phyloP scores from a whole-genome alignment of 2,329 filamentous ascomycete genomes.

The Beauveria australis region DNA sequence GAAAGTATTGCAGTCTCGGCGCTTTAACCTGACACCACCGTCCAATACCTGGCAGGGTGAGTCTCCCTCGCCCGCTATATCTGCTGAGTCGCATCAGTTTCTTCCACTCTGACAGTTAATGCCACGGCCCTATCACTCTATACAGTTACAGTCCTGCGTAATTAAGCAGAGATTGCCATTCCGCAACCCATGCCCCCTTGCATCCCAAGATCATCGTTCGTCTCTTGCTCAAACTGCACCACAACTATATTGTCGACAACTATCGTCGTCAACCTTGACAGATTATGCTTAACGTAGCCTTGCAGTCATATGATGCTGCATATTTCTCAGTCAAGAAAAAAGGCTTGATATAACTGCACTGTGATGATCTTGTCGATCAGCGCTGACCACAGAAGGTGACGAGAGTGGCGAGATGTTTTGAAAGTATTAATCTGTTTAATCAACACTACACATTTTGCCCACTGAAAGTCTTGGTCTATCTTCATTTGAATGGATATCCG shows the following conservation, averaged over 20 bases:
- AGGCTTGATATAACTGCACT: too few species aligned
- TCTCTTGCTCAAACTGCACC: not conserved
- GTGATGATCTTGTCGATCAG: too few species aligned
- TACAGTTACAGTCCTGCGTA: not conserved
- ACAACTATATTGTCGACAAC: not conserved
- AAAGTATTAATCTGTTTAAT: too few species aligned
- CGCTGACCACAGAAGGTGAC: too few species aligned
- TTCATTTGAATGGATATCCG: too few species aligned
- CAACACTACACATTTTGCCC: too few species aligned
- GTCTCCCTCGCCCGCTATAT: too few species aligned
- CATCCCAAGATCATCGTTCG: not conserved
- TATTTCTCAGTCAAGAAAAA: too few species aligned
- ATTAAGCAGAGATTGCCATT: not conserved
- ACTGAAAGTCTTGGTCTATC: too few species aligned
- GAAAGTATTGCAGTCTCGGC: not conserved
- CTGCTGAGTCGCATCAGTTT: too few species aligned
- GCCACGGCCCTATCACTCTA: not conserved
- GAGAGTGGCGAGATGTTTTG: too few species aligned
- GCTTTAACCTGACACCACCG: not conserved
- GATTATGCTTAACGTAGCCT: not conserved
- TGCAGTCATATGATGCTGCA: too few species aligned
- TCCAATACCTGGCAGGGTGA: not conserved
- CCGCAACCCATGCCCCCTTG: not conserved
- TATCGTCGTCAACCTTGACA: not conserved
- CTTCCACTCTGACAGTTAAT: not conserved